These are phyloP conservation scores for Pythium dissotocum DNA, from an alignment of 352 stramenopile genomes.

Conservation along the genomic window DNA sequence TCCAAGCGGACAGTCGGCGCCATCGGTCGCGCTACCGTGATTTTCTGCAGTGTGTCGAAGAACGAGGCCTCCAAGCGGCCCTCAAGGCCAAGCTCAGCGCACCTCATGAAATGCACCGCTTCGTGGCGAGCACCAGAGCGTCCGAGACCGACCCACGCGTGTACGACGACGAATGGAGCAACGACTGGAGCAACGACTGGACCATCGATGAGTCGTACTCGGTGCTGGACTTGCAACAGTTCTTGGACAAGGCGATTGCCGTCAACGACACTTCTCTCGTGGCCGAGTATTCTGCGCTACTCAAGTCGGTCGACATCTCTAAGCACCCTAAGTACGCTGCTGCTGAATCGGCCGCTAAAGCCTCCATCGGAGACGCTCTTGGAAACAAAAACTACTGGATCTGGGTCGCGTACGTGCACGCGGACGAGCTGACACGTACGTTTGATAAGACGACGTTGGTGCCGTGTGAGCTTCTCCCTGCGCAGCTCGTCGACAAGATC, in stretches of 20 bases:
- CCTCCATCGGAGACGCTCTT: constrained; percentile 6
- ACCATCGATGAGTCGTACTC: constrained; percentile 1
- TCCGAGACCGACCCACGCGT: background rate
- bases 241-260: background rate
- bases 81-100: background rate
- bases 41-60: background rate
- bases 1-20: background rate
- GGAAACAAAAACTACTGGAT: constrained; percentile 27
- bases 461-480: constrained; percentile 39
- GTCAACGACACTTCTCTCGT: background rate
- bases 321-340: background rate
- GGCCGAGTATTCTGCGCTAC: background rate
- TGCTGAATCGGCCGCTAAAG: background rate
- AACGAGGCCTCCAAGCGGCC: background rate
- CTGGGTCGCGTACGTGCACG: constrained; percentile 48
- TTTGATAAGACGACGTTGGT: constrained; percentile 48
- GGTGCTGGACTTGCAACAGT: background rate
- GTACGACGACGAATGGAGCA: background rate
- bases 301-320: background rate
- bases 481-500: constrained; percentile 49
- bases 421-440: constrained; percentile 34
- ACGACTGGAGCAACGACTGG: background rate
- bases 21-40: background rate
- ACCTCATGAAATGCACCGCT: background rate
- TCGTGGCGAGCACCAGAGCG: background rate